Percentiles rank a stretch among this genome's conserved stretches.
These are phyloP conservation scores for Aspergillus panamensis DNA, from an alignment of 495 filamentous ascomycete species.

Conservation along the genomic window DNA sequence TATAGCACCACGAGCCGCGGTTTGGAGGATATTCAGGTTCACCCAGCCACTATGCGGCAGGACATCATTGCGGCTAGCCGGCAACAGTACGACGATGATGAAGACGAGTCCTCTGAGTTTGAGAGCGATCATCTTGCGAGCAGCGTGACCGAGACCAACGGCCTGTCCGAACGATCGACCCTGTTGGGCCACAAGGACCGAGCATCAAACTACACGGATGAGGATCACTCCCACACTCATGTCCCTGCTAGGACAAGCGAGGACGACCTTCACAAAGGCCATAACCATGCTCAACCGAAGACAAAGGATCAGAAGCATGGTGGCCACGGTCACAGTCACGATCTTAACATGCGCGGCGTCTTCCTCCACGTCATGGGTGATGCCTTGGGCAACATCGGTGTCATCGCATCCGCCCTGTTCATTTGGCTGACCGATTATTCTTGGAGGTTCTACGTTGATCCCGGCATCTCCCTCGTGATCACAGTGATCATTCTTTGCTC, in stretches of 20 bases:
- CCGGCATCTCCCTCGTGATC: slow-evolving; percentile 91
- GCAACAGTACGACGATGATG: slow-evolving; percentile 47
- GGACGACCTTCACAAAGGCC: slow-evolving; percentile 45
- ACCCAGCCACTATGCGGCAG: slow-evolving; percentile 87
- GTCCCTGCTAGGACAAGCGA: slow-evolving; percentile 13
- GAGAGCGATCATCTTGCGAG: slow-evolving; percentile 51
- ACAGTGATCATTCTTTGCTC: slow-evolving; percentile 90
- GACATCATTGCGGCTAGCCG: slow-evolving; percentile 80
- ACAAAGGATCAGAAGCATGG: slow-evolving; percentile 54
- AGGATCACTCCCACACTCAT: slow-evolving; percentile 21
- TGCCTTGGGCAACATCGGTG: slow-evolving; percentile 93
- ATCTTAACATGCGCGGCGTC: slow-evolving; percentile 97
- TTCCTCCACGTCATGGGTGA: slow-evolving; percentile 95
- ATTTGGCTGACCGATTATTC: slow-evolving; percentile 80
- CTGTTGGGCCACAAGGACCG: slow-evolving; percentile 35
- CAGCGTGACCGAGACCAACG: slow-evolving; percentile 39
- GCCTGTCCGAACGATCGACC: slow-evolving; percentile 39
- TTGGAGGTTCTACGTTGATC: slow-evolving; percentile 79
- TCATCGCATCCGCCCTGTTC: slow-evolving; percentile 86
- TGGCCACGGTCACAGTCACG: slow-evolving; percentile 81
- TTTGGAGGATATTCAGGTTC: slow-evolving; percentile 73
- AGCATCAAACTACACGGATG: slow-evolving; percentile 40
- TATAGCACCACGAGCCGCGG: slow-evolving; percentile 52
- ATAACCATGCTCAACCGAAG: slow-evolving; percentile 80
- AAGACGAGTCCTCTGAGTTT: slow-evolving; percentile 49